Conservation (phyloP, 352 stramenopile genomes). For the Globisporangium paroecandrum region DNA sequence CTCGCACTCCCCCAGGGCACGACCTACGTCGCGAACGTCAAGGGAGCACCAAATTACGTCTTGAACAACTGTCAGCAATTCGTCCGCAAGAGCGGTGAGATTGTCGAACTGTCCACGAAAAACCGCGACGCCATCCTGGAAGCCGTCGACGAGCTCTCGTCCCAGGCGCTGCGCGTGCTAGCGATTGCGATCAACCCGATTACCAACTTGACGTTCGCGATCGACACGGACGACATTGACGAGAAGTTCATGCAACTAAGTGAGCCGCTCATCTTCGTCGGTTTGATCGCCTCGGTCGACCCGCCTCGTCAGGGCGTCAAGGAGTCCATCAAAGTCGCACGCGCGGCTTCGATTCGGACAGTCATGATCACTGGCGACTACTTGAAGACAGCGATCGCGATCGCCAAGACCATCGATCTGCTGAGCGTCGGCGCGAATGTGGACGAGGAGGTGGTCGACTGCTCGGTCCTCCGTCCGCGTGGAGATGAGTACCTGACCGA, state of each 20-base stretch:
- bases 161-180: conserved; percentile 57
- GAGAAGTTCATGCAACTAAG: conserved; percentile 28
- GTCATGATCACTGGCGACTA: conserved; percentile 92
- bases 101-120: conserved; percentile 20
- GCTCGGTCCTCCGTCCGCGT: conserved; percentile 8
- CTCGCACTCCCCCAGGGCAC: conserved; percentile 20
- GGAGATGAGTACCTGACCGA: conserved; percentile 16
- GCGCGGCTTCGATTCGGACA: conserved; percentile 35
- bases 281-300: conserved; percentile 85
- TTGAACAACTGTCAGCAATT: conserved; percentile 33
- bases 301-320: conserved; percentile 33
- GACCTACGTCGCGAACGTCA: conserved; percentile 30
- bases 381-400: conserved; percentile 88
- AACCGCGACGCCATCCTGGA: conserved; percentile 25
- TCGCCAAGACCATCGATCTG: conserved; percentile 86
- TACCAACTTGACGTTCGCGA: conserved; percentile 14
- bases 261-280: conserved; percentile 79
- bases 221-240: conserved; percentile 26
- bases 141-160: conserved; percentile 32
- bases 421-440: conserved; percentile 27
- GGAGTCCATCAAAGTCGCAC: conserved; percentile 34
- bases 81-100: conserved; percentile 24
- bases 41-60: conserved; percentile 42
- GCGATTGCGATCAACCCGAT: conserved; percentile 64
- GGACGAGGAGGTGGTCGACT: conserved; percentile 15